Conservation (phyloP, 129 eudicot genomes). For the Helianthus tuberosus region DNA sequence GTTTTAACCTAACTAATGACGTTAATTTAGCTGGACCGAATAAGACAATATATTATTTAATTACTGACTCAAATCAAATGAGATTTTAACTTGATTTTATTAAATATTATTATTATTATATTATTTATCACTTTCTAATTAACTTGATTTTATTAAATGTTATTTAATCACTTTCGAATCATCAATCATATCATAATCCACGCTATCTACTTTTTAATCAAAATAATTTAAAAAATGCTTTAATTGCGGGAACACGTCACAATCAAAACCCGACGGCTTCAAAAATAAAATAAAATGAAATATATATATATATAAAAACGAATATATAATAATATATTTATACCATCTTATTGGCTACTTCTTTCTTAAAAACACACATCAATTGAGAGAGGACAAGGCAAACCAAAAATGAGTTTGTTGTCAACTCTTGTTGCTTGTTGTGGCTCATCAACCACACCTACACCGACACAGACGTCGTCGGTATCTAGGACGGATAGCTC, state of each 20-base stretch:
- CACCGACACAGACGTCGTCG: not conserved
- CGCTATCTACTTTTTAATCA: constrained; percentile 33
- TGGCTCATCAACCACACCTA: constrained; percentile 6
- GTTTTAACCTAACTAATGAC: no score
- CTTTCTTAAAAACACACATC: constrained; percentile 23
- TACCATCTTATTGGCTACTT: not conserved
- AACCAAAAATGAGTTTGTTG: constrained; percentile 32
- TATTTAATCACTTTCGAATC: not conserved
- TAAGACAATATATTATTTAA: not conserved
- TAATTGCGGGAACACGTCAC: constrained; percentile 29
- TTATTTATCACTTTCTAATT: no score
- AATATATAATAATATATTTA: constrained; percentile 16
- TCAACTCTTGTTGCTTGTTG: constrained; percentile 38
- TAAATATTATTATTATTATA: no score
- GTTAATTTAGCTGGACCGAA: not conserved
- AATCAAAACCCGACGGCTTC: constrained; percentile 36
- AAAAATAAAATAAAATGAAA: not conserved
- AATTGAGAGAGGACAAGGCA: constrained; percentile 1
- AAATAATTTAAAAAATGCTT: not conserved
- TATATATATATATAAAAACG: not conserved
- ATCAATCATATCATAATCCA: constrained; percentile 31
- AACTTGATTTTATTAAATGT: no score
- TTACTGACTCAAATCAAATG: not conserved
- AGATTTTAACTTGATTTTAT: not conserved
- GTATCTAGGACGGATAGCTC: not conserved